phyloP scores from a whole-genome alignment of 75 land plant species.

The Pinus taeda region DNA sequence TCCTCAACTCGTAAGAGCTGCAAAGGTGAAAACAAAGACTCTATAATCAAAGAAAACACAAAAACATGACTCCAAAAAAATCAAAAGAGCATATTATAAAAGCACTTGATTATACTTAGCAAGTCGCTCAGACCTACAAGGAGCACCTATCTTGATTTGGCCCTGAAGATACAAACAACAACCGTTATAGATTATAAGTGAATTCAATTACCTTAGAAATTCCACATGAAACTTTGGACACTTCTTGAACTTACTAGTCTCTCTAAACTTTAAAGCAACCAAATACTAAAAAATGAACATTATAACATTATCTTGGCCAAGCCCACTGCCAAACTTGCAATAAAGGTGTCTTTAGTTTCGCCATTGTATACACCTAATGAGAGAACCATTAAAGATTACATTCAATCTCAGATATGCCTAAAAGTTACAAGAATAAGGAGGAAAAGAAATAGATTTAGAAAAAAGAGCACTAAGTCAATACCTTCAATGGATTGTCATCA shows the following conservation, averaged over 20 bases:
- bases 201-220: no score
- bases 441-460: not conserved
- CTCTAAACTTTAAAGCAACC: not conserved
- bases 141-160: slow-evolving; percentile 99
- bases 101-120: slow-evolving; percentile 96
- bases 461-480: slow-evolving; percentile 2
- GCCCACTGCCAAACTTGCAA: slow-evolving; percentile 98
- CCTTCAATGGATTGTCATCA: slow-evolving; percentile 99
- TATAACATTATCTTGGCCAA: slow-evolving; percentile 74
- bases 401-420: not conserved
- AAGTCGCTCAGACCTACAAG: slow-evolving; percentile 97
- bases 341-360: slow-evolving; percentile 99
- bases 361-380: slow-evolving; percentile 51
- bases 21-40: not conserved
- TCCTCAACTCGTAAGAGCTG: slow-evolving; percentile 95
- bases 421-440: no score
- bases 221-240: no score
- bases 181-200: not conserved
- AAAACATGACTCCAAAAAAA: not conserved
- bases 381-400: not conserved
- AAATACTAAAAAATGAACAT: not conserved
- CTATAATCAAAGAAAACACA: not conserved
- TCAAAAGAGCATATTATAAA: not conserved
- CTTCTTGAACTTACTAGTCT: no score
- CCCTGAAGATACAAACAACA: slow-evolving; percentile 62